Evolutionary conservation across 2,329 filamentous ascomycete genomes (phyloP).

Genomic region (Phialophora tarda): DNA sequence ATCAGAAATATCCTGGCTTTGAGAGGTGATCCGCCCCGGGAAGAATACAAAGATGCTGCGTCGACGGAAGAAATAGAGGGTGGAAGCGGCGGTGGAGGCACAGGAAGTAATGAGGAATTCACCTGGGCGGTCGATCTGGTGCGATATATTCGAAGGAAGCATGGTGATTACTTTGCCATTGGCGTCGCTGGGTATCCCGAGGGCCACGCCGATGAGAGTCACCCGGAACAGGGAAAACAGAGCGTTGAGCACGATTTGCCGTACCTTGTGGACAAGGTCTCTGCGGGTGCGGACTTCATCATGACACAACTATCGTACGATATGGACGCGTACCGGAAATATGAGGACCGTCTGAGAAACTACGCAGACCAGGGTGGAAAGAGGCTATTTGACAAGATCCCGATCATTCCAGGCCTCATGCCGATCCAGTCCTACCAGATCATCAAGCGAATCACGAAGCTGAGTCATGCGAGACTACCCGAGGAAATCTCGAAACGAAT

Average conservation of each 20-base stretch:
- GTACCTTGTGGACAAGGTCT: slow-evolving; percentile 85
- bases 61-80: slow-evolving; percentile 54
- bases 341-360: slow-evolving; percentile 75
- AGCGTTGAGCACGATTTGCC: slow-evolving; percentile 73
- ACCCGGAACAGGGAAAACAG: slow-evolving; percentile 73
- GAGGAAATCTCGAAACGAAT: slow-evolving; percentile 69
- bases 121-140: slow-evolving; percentile 89
- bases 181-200: slow-evolving; percentile 95
- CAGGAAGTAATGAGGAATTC: slow-evolving; percentile 72
- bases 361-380: slow-evolving; percentile 71
- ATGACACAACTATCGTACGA: slow-evolving; percentile 99
- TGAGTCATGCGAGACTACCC: slow-evolving; percentile 87
- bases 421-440: slow-evolving; percentile 98
- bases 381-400: slow-evolving; percentile 75
- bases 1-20: slow-evolving; percentile 93
- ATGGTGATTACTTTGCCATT: slow-evolving; percentile 95
- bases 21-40: slow-evolving; percentile 86
- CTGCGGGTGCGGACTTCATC: slow-evolving; percentile 93
- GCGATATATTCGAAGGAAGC: slow-evolving; percentile 79
- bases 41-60: slow-evolving; percentile 73
- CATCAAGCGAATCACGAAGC: slow-evolving; percentile 88
- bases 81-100: slow-evolving; percentile 42
- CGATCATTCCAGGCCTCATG: slow-evolving; percentile 95
- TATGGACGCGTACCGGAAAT: slow-evolving; percentile 77
- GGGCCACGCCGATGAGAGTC: slow-evolving; percentile 88